A percentile compares a stretch with the other conserved stretches of the same genome.
phyloP scores from a whole-genome alignment of 768 basidiomycete genomes.

The Rhizopogon vesiculosus region DNA sequence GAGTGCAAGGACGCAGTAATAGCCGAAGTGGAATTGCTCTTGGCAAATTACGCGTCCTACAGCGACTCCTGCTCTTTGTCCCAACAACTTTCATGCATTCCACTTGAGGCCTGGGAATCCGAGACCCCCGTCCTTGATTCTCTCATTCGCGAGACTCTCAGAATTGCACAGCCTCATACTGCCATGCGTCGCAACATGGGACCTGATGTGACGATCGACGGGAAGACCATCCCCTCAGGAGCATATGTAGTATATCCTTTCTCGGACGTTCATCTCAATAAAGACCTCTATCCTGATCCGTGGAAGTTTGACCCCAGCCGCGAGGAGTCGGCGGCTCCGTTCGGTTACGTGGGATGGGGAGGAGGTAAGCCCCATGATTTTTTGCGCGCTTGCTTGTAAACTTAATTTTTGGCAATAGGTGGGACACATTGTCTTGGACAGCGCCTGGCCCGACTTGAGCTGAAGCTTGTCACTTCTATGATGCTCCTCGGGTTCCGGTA shows the following conservation, averaged over 20 bases:
- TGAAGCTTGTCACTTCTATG: conserved; percentile 67
- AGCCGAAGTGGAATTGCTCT: conserved; percentile 53
- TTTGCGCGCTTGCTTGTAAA: conserved; percentile 12
- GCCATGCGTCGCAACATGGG: conserved; percentile 81
- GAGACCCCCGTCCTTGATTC: conserved; percentile 68
- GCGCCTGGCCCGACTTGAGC: conserved; percentile 67
- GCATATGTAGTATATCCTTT: conserved; percentile 78
- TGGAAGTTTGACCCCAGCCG: conserved; percentile 70
- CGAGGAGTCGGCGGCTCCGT: conserved; percentile 45
- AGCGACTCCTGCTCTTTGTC: conserved; percentile 29
- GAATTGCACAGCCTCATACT: conserved; percentile 73
- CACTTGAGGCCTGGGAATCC: conserved; percentile 66
- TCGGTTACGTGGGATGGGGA: conserved; percentile 74
- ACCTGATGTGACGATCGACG: conserved; percentile 64
- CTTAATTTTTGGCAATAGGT: conserved; percentile 37
- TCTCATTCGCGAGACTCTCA: conserved; percentile 72
- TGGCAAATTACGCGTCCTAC: conserved; percentile 37
- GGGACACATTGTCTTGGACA: conserved; percentile 69
- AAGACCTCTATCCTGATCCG: conserved; percentile 67
- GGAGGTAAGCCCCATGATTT: conserved; percentile 48
- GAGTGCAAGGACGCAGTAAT: conserved; percentile 63
- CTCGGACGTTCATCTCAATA: conserved; percentile 73
- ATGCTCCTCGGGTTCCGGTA: conserved; percentile 63
- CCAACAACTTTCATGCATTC: conserved; percentile 50
- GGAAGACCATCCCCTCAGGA: conserved; percentile 66